Base-by-base conservation (phyloP, 176 grass and related monocot genomes). In the Carex cristatella region DNA sequence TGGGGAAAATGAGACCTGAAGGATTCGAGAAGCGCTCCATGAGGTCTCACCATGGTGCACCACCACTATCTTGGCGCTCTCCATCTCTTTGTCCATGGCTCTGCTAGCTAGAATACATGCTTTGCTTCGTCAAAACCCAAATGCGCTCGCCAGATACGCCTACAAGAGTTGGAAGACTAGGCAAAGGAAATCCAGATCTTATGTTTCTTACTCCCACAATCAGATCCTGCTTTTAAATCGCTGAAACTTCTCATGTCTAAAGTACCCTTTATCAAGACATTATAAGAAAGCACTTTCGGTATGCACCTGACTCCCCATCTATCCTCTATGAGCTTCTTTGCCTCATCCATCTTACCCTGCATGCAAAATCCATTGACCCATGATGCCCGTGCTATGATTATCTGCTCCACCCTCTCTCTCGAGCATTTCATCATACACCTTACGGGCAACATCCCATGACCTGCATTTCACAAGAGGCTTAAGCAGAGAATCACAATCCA, bases 361-460 rank as follows among this genome's bases (percentile, higher is more conserved):
- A 88, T 14, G 82, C 94, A 97, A 85, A 92, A 38, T 13, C 94
- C 89, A 3, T 86, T 81, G n/a, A 91, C 89, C 79, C n/a, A 97
- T 78, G 27, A 97, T 90, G 56, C 78, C 89, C 1, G 94, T 92
- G 82, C 73, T 97, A 80, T 92, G 94, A 46, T 90, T 83, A 86
- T 97, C 87, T 3, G 87, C 85, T 16, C 84, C 90, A 3, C 15
- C 84, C 3, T 88, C 87, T 84, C 44, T 74, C 0, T 65, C 53
- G 23, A 97, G 88, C 89, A 97, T 94, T 90, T 94, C 90, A 63
- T 82, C 92, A 66, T 90, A 92, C 84, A 94, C 53, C 86, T 81
- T 74, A 44, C 23, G 78, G 15, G 90, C 92, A 57, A 61, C 31
- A 64, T 86, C 61, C 71, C 87, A 91, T 3, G 60, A 73, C 5